phyloP scores from a whole-genome alignment of 768 basidiomycete species.

The Amanita pseudoporphyria region DNA sequence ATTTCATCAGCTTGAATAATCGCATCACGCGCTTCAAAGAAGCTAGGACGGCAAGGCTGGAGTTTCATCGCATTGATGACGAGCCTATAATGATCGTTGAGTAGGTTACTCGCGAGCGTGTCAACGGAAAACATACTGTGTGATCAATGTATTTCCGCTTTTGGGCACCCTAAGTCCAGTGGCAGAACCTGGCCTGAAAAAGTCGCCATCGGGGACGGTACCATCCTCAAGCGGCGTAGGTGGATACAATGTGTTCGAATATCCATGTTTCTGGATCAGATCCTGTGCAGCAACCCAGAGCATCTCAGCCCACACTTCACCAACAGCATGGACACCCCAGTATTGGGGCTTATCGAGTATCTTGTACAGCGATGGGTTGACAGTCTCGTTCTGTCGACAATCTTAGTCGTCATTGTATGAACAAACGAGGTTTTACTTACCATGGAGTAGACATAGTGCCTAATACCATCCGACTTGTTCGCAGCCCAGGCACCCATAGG shows the following conservation, averaged over 20 bases:
- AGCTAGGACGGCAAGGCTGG: constrained; percentile 82
- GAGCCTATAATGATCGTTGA: constrained; percentile 33
- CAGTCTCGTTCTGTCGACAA: constrained; percentile 10
- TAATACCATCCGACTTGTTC: constrained; percentile 64
- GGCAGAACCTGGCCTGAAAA: constrained; percentile 43
- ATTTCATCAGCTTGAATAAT: constrained; percentile 87
- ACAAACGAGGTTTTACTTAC: constrained; percentile 23
- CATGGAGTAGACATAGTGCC: constrained; percentile 83
- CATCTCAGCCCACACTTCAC: constrained; percentile 93
- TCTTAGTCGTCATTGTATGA: not conserved
- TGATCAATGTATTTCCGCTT: constrained; percentile 81
- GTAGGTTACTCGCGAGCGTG: not conserved
- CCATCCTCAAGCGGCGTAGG: constrained; percentile 59
- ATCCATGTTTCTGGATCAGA: constrained; percentile 78
- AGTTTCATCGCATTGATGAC: constrained; percentile 92
- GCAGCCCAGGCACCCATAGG: constrained; percentile 96
- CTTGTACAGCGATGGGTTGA: constrained; percentile 93
- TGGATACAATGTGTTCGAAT: constrained; percentile 71
- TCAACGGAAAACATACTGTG: constrained; percentile 40
- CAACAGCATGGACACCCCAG: constrained; percentile 89
- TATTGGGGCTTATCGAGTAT: constrained; percentile 90
- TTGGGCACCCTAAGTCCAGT: constrained; percentile 61
- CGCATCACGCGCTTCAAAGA: constrained; percentile 85
- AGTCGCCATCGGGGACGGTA: constrained; percentile 57
- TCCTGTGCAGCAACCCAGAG: constrained; percentile 72